Base-by-base conservation (phyloP, 768 basidiomycete genomes). In the Lactarius indigo region DNA sequence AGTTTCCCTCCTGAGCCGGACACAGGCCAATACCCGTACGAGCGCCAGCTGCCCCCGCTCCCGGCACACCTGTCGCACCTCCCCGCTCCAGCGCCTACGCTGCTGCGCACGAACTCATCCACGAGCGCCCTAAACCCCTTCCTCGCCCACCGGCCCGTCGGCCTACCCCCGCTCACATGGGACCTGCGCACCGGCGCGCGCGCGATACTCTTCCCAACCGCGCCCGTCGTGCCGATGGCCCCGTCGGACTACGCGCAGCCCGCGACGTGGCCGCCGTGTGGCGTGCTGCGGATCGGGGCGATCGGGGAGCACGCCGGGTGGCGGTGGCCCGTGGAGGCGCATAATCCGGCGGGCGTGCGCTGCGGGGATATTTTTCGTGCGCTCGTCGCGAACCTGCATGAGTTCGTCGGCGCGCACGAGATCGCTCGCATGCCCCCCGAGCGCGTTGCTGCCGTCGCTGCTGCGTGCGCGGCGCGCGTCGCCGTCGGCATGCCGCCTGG, bases 241-340 rank as follows among this genome's bases (percentile, higher is more conserved):
- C 0, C 39, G 5, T 70, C 72, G 20, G 73, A 75, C 69, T 74
- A 74, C 57, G 76, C 81, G n/a, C 85, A 88, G 72, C 86, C 87
- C 0, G 87, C 87, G n/a, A 87, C 87, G 9, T 82, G 75, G 72
- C 88, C 88, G 0, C 82, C 86, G 65, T 75, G 87, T 55, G 83
- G 83, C 9, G 79, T 82, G 64, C 80, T 89, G 80, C 80, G 79
- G 69, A 82, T 89, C 74, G 79, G 78, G 28, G 84, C 82, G 23
- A 84, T 83, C 58, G 84, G 85, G 68, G 76, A 80, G 1, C 77
- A 79, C n/a, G 76, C 78, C 0, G 73, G 69, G 15, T 84, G 85
- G 71, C 82, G 79, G 18, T 88, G 87, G 87, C 84, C 85, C 12
- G 77, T 87, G 60, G 82, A 80, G 65, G 80, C 84, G 9, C 64